A percentile compares a stretch with the other conserved stretches of the same genome.
Evolutionary conservation across 108 stramenopile species (phyloP).

Genomic region (Skeletonema potamos): DNA sequence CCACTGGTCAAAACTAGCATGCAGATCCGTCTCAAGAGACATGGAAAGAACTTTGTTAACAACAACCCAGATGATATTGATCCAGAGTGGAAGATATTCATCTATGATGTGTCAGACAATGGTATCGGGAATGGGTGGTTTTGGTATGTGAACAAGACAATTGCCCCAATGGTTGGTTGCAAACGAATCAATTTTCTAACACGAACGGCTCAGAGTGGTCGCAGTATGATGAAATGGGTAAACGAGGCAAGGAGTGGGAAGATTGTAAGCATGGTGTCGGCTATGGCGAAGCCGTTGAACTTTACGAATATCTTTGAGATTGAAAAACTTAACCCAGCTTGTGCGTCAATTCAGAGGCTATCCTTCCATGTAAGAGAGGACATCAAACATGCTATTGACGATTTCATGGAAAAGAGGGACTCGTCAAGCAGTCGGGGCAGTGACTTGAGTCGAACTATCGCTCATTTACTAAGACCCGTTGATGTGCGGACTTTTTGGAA

Average conservation of each 20-base stretch:
- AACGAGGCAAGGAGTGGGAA: background rate
- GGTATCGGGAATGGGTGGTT: background rate
- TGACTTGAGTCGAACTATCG: background rate
- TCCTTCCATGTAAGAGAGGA: background rate
- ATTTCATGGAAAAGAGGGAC: background rate
- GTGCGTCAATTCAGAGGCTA: background rate
- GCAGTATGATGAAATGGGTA: background rate
- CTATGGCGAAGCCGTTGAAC: background rate
- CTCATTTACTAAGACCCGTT: background rate
- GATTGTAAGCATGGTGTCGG: background rate
- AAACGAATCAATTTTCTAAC: conserved; percentile 1
- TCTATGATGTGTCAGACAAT: background rate
- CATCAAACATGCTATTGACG: background rate
- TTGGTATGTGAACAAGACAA: background rate
- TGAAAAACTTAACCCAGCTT: background rate
- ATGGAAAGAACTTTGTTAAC: background rate
- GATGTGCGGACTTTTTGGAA: conserved; percentile 7
- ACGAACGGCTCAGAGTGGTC: background rate
- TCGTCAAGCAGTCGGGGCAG: background rate
- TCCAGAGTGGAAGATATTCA: conserved; percentile 3
- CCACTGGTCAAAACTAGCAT: background rate
- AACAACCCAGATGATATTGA: background rate
- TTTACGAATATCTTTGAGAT: background rate
- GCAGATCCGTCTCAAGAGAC: background rate
- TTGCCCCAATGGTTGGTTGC: background rate